Conservation (phyloP, 1,139 yeast species). For the Pichia sp. region DNA sequence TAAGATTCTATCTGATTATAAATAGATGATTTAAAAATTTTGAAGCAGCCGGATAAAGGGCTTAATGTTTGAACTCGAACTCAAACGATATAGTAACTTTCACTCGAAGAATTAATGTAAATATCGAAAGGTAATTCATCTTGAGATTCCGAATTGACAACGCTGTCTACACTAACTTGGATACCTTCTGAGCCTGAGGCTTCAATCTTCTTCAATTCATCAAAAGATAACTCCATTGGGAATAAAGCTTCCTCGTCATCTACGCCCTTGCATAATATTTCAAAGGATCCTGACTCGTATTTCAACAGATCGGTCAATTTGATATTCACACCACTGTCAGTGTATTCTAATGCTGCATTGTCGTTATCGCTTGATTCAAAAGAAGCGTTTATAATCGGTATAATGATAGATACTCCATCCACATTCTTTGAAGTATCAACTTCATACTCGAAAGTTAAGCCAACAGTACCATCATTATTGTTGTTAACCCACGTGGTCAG, state of each 20-base stretch:
- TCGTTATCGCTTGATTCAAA: constrained; percentile 48
- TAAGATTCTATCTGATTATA: not conserved
- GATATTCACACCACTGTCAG: constrained; percentile 60
- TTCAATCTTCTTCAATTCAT: constrained; percentile 30
- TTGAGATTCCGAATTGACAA: constrained; percentile 24
- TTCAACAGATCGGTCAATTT: constrained; percentile 45
- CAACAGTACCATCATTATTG: constrained; percentile 53
- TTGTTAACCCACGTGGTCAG: constrained; percentile 80
- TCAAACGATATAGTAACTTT: constrained; percentile 59
- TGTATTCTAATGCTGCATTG: constrained; percentile 43
- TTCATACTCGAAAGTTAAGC: constrained; percentile 87
- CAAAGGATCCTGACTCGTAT: constrained; percentile 69
- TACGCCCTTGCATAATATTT: constrained; percentile 63
- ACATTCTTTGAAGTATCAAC: constrained; percentile 48
- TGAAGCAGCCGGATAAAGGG: not conserved
- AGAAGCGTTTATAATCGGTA: constrained; percentile 65
- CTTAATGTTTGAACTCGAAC: not conserved
- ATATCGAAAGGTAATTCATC: constrained; percentile 69
- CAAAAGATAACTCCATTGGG: constrained; percentile 73
- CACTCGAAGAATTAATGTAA: constrained; percentile 56
- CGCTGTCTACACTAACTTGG: constrained; percentile 25
- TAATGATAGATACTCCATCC: constrained; percentile 54
- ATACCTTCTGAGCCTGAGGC: constrained; percentile 23
- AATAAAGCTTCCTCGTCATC: constrained; percentile 79
- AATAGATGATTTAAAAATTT: not conserved